Evolutionary conservation across 1,139 yeast genomes (phyloP).

Genomic region (Kodamaea derodonti): DNA sequence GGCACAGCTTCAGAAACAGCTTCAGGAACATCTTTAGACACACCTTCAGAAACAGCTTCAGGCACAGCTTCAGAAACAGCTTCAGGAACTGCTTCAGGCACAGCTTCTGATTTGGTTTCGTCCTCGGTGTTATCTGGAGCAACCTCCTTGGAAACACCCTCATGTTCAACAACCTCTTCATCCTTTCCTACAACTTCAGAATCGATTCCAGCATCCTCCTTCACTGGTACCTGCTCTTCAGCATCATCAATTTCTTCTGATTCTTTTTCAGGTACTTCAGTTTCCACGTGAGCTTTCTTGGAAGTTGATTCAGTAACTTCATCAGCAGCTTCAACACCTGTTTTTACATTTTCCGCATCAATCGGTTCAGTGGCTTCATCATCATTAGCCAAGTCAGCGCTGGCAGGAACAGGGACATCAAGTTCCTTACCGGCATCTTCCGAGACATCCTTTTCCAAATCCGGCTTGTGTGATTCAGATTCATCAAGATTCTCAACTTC

Average conservation of each 20-base stretch:
- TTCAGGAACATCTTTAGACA: conserved; percentile 11
- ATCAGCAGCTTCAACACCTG: no score
- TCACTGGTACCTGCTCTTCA: conserved; percentile 1
- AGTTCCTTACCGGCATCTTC: no score
- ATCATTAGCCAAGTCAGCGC: no score
- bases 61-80: conserved; percentile 7
- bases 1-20: conserved; percentile 11
- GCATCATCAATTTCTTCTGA: conserved; percentile 1
- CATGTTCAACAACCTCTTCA: background rate
- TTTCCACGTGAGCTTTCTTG: no score
- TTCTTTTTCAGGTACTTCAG: background rate
- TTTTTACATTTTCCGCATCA: no score
- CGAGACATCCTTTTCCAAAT: no score
- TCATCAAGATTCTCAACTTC: no score
- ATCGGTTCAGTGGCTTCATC: no score
- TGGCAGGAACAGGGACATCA: no score
- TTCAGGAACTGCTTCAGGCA: conserved; percentile 6
- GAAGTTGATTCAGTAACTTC: no score
- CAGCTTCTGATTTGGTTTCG: conserved; percentile 8
- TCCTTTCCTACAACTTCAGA: conserved; percentile 1
- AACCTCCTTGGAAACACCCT: conserved; percentile 1
- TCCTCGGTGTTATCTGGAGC: conserved; percentile 9
- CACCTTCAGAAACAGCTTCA: conserved; percentile 9
- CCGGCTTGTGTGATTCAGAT: no score
- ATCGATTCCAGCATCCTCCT: background rate